phyloP scores from a whole-genome alignment of 768 basidiomycete genomes.

The Tulasnella sp. region DNA sequence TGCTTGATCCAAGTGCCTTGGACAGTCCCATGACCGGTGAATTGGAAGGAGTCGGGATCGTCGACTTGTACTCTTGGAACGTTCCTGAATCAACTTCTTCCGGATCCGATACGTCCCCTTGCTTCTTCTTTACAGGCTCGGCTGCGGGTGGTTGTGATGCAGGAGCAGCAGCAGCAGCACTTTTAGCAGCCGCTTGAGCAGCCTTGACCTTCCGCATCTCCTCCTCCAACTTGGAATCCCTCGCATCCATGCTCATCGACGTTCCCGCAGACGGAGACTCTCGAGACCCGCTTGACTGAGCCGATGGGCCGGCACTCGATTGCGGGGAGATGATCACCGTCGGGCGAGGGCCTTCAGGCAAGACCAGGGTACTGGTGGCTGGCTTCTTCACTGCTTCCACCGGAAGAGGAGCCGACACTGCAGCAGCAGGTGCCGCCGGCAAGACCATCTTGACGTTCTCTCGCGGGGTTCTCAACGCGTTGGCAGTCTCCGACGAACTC shows the following conservation, averaged over 20 bases:
- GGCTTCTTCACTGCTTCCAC: slow-evolving; percentile 13
- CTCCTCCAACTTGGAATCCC: slow-evolving; percentile 25
- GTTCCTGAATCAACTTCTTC: slow-evolving; percentile 41
- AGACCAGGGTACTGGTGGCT: neutral
- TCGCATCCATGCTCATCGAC: slow-evolving; percentile 19
- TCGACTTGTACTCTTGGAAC: slow-evolving; percentile 33
- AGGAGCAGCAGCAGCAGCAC: too few relatives aligned
- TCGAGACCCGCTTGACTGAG: neutral
- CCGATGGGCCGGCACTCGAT: neutral
- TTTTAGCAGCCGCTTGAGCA: neutral
- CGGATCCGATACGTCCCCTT: slow-evolving; percentile 31
- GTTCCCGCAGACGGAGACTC: slow-evolving; percentile 16
- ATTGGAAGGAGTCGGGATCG: slow-evolving; percentile 58
- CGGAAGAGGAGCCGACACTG: slow-evolving; percentile 14
- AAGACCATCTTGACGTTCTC: neutral
- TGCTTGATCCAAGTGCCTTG: neutral
- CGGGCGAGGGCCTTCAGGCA: slow-evolving; percentile 22
- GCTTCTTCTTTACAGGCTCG: slow-evolving; percentile 3
- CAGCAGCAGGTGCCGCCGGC: slow-evolving; percentile 13
- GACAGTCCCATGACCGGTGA: slow-evolving; percentile 45
- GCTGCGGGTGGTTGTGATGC: slow-evolving; percentile 1
- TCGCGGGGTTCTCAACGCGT: neutral
- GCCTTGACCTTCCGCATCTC: slow-evolving; percentile 19
- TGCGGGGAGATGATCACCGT: slow-evolving; percentile 25
- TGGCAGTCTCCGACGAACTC: slow-evolving; percentile 11